phyloP scores from a whole-genome alignment of 805 yeast species.

The Schwanniomyces yamadae region DNA sequence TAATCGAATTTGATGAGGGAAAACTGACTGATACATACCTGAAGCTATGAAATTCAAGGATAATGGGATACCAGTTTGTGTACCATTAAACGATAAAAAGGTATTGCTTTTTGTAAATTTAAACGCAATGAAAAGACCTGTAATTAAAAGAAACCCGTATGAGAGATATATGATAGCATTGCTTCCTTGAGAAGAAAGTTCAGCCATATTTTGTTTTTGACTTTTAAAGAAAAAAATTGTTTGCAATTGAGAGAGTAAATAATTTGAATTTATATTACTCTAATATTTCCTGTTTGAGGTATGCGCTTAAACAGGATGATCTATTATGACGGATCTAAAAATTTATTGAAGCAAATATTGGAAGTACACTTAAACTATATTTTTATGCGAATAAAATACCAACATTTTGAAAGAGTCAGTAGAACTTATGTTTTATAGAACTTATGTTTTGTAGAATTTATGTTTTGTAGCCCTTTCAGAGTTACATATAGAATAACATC shows the following conservation, averaged over 20 bases:
- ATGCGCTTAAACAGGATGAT: no score
- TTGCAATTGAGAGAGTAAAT: neutral
- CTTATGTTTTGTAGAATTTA: no score
- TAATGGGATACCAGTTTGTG: constrained; percentile 76
- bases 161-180: constrained; percentile 44
- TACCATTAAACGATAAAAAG: constrained; percentile 75
- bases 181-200: constrained; percentile 37
- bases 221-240: neutral
- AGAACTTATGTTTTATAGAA: no score
- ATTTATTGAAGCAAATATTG: no score
- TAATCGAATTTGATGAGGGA: neutral
- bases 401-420: no score
- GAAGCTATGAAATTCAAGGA: constrained; percentile 89
- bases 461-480: no score
- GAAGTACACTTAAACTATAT: no score
- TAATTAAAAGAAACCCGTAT: constrained; percentile 38
- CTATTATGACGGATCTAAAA: no score
- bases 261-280: no score
- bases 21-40: constrained; percentile 51
- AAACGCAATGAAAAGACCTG: constrained; percentile 50
- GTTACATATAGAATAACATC: no score
- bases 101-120: constrained; percentile 53
- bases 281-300: no score
- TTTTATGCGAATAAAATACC: no score
- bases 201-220: constrained; percentile 16